A percentile compares a stretch with the other conserved stretches of the same genome.
Evolutionary conservation across 768 basidiomycete species (phyloP).

Genomic region (Trametes cingulata): DNA sequence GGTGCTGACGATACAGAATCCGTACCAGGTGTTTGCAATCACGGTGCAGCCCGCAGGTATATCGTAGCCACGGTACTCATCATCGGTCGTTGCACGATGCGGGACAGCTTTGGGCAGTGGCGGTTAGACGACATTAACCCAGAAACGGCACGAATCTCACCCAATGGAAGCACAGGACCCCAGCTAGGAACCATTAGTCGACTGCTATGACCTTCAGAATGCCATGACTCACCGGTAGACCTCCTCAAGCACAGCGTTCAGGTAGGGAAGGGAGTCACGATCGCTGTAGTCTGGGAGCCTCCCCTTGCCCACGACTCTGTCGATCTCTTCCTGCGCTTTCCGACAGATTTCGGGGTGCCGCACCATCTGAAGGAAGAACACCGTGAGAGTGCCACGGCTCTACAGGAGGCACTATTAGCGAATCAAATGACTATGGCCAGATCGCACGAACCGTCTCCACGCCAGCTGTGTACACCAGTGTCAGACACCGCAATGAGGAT

Average conservation of each 20-base stretch:
- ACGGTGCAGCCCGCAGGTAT: slow-evolving; percentile 32
- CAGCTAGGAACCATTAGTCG: not conserved
- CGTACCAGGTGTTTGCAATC: not conserved
- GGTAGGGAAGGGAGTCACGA: slow-evolving; percentile 40
- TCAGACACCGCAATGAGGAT: no score
- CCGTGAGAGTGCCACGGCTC: slow-evolving; percentile 40
- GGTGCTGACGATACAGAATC: not conserved
- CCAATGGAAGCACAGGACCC: slow-evolving; percentile 8
- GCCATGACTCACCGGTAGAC: slow-evolving; percentile 19
- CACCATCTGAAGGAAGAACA: slow-evolving; percentile 40
- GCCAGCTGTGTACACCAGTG: slow-evolving; percentile 1
- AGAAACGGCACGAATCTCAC: not conserved
- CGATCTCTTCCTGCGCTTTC: slow-evolving; percentile 45
- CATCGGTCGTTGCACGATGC: slow-evolving; percentile 24
- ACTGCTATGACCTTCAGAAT: not conserved
- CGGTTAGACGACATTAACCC: not conserved
- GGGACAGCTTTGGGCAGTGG: slow-evolving; percentile 20
- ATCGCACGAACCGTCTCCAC: slow-evolving; percentile 9
- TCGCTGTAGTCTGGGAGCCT: slow-evolving; percentile 42
- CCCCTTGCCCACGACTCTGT: slow-evolving; percentile 39
- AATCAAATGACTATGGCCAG: not conserved
- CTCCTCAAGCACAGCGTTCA: slow-evolving; percentile 41
- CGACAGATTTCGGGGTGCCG: slow-evolving; percentile 37
- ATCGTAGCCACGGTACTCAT: slow-evolving; percentile 28
- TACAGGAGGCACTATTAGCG: slow-evolving; percentile 10